Evolutionary conservation across 306 rosid species (phyloP).

Genomic region (Carpinus viminea): DNA sequence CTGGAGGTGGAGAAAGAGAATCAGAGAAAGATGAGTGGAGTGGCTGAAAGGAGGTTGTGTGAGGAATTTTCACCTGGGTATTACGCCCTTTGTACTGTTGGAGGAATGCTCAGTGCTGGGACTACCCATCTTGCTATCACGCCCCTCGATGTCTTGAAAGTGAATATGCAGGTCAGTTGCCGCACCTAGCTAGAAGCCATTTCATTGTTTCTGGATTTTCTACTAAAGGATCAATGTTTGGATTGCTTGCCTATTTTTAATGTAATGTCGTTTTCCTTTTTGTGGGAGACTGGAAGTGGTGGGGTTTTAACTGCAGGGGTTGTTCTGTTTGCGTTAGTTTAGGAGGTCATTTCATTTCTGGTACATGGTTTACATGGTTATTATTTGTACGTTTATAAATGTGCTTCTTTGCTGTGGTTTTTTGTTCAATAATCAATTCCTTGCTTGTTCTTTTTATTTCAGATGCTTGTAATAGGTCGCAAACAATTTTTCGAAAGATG

Average conservation of each 20-base stretch:
- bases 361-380: background rate
- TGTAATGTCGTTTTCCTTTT: background rate
- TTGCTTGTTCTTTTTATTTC: background rate
- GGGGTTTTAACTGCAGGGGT: background rate
- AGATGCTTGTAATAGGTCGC: background rate
- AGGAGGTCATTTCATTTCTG: background rate
- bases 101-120: conserved; percentile 77
- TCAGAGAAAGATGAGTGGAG: conserved; percentile 11
- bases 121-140: conserved; percentile 67
- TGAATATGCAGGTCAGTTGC: conserved; percentile 66
- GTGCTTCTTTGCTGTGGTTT: background rate
- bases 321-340: background rate
- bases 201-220: background rate
- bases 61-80: conserved; percentile 60
- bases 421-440: background rate
- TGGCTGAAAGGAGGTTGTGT: conserved; percentile 42
- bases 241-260: background rate
- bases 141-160: conserved; percentile 79
- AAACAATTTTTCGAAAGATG: background rate
- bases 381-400: background rate
- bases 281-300: background rate
- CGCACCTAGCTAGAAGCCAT: background rate
- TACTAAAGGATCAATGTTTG: background rate
- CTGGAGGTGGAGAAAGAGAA: background rate
- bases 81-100: conserved; percentile 61